These are phyloP conservation scores for Cymbopogon flexuosus DNA, from an alignment of 202 grass and related monocot species.

Conservation along the genomic window DNA sequence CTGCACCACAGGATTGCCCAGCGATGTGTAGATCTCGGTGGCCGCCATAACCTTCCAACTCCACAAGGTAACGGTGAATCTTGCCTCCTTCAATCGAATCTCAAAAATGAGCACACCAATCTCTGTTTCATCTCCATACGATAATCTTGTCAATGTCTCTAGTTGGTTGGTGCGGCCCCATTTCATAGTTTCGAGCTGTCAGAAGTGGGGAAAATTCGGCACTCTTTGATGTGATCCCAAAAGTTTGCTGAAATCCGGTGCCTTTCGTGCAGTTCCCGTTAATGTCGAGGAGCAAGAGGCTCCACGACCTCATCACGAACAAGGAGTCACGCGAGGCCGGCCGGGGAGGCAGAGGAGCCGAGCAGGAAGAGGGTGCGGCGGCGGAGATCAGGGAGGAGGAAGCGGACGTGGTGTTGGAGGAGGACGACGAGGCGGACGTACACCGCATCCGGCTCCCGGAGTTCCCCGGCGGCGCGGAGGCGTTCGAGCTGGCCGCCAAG, in stretches of 20 bases:
- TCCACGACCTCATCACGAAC: conserved; percentile 61
- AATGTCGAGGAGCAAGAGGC: conserved; percentile 95
- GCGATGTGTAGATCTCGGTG: conserved; percentile 92
- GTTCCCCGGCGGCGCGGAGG: conserved; percentile 73
- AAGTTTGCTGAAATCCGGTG: conserved; percentile 23
- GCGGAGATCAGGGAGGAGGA: conserved; percentile 53
- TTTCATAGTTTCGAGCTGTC: conserved; percentile 9
- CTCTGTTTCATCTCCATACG: background rate
- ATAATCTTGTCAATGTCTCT: background rate
- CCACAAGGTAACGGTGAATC: conserved; percentile 65
- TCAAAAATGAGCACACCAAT: background rate
- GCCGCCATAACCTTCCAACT: conserved; percentile 97
- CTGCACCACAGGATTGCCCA: conserved; percentile 77
- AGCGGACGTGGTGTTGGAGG: conserved; percentile 46
- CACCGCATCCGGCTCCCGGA: conserved; percentile 70
- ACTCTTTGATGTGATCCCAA: conserved; percentile 32
- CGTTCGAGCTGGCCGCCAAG: conserved; percentile 87
- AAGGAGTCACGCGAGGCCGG: conserved; percentile 24
- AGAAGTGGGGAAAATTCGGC: background rate
- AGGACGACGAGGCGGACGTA: conserved; percentile 57
- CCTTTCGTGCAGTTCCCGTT: conserved; percentile 77
- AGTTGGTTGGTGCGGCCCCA: background rate
- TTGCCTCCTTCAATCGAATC: background rate
- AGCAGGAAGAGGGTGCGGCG: conserved; percentile 24
- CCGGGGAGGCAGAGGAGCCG: conserved; percentile 6